phyloP scores from a whole-genome alignment of 225 moss, liverwort and hornwort genomes.

The Asterella californica region DNA sequence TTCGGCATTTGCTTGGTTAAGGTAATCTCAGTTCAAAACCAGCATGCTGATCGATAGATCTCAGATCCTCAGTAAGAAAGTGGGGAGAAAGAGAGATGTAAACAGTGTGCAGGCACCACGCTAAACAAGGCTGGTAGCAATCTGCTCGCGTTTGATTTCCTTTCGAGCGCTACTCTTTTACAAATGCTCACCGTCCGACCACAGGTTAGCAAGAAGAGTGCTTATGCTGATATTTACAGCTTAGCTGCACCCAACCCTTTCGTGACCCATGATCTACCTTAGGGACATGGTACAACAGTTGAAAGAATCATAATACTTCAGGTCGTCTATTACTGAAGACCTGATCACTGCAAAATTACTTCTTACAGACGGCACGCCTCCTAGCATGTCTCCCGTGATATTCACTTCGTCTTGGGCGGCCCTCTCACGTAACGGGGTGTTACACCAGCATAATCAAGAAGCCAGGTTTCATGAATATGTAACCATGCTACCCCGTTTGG shows the following conservation, averaged over 20 bases:
- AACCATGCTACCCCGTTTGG: constrained; percentile 77
- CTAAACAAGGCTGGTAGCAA: not conserved
- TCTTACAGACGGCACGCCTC: constrained; percentile 5
- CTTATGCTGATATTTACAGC: constrained; percentile 16
- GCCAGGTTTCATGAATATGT: constrained; percentile 83
- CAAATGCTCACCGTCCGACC: not conserved
- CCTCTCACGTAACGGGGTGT: not conserved
- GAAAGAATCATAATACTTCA: constrained; percentile 3
- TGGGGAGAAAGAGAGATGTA: not conserved
- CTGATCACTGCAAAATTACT: constrained; percentile 16
- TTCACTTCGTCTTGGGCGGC: constrained; percentile 1
- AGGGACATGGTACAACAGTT: constrained; percentile 13
- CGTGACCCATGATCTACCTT: not conserved
- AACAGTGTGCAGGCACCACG: not conserved
- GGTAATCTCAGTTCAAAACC: too few species aligned
- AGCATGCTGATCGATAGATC: too few species aligned
- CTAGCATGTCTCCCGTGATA: not conserved
- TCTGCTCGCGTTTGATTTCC: constrained; percentile 3
- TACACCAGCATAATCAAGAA: constrained; percentile 45
- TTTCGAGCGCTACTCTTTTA: not conserved
- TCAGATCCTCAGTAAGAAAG: not conserved
- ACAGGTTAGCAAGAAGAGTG: not conserved
- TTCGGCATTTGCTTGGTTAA: too few species aligned
- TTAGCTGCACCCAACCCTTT: constrained; percentile 4
- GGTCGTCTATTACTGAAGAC: not conserved